These are phyloP conservation scores for Colletotrichum salicis DNA, from an alignment of 2,329 filamentous ascomycete genomes.

Conservation along the genomic window DNA sequence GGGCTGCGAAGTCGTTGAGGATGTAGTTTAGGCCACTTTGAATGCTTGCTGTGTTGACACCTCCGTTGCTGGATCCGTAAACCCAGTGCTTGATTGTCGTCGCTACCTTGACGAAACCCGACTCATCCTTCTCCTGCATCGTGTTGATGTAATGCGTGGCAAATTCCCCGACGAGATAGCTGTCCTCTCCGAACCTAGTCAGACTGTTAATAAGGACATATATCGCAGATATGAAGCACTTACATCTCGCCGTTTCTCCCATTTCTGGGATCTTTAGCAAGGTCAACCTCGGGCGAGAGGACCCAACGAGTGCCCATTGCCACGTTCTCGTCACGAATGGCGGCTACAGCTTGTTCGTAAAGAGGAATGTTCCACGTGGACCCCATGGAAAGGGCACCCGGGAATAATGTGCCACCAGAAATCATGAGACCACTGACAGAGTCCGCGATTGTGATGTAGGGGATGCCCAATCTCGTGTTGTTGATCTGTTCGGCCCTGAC, in stretches of 20 bases:
- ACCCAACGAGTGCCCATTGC: constrained; percentile 47
- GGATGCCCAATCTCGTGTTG: constrained; percentile 37
- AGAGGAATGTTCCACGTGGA: constrained; percentile 45
- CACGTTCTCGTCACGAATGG: constrained; percentile 45
- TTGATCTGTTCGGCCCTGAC: constrained; percentile 38
- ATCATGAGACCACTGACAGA: constrained; percentile 45
- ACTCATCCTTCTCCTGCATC: constrained; percentile 47
- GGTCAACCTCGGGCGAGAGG: constrained; percentile 46
- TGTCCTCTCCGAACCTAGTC: constrained; percentile 46
- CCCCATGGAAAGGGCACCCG: constrained; percentile 43
- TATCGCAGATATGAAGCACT: neutral
- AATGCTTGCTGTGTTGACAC: constrained; percentile 47
- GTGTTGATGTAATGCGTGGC: constrained; percentile 46
- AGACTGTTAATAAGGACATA: neutral
- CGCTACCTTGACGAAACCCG: constrained; percentile 47
- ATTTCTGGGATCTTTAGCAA: constrained; percentile 46
- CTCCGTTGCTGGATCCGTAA: constrained; percentile 45
- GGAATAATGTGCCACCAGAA: constrained; percentile 45
- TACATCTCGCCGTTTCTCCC: constrained; percentile 39
- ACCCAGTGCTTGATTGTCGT: constrained; percentile 51
- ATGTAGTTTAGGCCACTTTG: constrained; percentile 47
- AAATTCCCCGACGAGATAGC: constrained; percentile 45
- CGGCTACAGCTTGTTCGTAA: constrained; percentile 41
- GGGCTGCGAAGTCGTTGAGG: constrained; percentile 45
- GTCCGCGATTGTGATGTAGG: constrained; percentile 42